phyloP scores from a whole-genome alignment of 441 rosid species.

The Rhodomyrtus psidioides region DNA sequence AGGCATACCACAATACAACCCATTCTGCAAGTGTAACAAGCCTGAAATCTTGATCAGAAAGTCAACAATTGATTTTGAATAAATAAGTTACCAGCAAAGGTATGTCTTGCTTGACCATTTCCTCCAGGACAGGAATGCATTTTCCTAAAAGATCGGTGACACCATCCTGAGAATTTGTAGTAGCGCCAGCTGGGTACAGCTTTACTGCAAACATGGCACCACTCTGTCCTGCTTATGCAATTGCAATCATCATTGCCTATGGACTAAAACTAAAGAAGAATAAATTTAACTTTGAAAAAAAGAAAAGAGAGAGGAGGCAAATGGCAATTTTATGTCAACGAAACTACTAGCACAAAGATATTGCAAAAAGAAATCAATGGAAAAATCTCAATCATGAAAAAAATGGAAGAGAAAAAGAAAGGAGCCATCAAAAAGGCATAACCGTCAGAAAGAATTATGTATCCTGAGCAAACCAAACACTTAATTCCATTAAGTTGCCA shows the following conservation, averaged over 20 bases:
- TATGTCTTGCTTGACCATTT: conserved; percentile 73
- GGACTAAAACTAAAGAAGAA: neutral
- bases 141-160: conserved; percentile 87
- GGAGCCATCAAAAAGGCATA: neutral
- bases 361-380: neutral
- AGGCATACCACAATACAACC: neutral
- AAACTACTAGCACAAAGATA: neutral
- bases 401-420: too few relatives aligned
- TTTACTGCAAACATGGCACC: conserved; percentile 85
- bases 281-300: neutral
- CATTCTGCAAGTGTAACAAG: neutral
- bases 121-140: conserved; percentile 81
- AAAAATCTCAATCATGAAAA: neutral
- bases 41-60: neutral
- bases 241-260: neutral
- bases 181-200: conserved; percentile 92
- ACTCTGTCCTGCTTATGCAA: conserved; percentile 47
- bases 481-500: neutral
- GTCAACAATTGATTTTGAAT: too few relatives aligned
- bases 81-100: conserved; percentile 73
- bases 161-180: conserved; percentile 94
- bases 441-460: neutral
- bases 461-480: neutral
- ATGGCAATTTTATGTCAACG: neutral
- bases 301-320: neutral